phyloP scores from a whole-genome alignment of 768 basidiomycete species.

The Hortiboletus flavorubellus region DNA sequence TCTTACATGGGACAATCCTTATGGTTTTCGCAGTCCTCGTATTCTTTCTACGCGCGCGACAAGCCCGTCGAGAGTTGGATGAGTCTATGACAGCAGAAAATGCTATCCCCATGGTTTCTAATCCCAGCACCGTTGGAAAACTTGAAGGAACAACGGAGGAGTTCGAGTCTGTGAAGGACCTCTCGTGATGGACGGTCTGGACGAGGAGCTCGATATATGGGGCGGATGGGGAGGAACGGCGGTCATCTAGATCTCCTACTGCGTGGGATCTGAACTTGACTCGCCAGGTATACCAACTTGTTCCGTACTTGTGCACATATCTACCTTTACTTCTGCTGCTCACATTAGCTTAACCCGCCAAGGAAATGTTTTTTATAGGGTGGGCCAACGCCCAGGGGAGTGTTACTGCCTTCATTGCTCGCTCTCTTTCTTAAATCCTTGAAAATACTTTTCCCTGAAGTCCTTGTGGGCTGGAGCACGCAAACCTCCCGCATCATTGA shows the following conservation, averaged over 20 bases:
- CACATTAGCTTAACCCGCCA: background rate
- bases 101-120: background rate
- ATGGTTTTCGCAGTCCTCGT: conserved; percentile 38
- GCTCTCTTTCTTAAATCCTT: conserved; percentile 60
- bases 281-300: background rate
- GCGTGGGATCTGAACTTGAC: background rate
- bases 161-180: background rate
- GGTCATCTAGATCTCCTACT: background rate
- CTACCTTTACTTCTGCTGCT: background rate
- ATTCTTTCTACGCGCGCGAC: conserved; percentile 56
- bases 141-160: background rate
- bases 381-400: background rate
- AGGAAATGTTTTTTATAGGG: background rate
- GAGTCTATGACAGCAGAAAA: conserved; percentile 41
- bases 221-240: background rate
- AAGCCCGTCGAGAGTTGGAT: conserved; percentile 61
- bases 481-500: conserved; percentile 8
- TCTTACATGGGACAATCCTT: conserved; percentile 60
- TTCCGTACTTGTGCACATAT: background rate
- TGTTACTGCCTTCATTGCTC: conserved; percentile 4
- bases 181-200: background rate
- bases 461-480: conserved; percentile 83
- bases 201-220: background rate
- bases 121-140: background rate
- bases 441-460: conserved; percentile 87